Evolutionary conservation across 352 stramenopile species (phyloP), one percentile per base, ranked within the genome.

Genomic region (Phytophthora pini): DNA sequence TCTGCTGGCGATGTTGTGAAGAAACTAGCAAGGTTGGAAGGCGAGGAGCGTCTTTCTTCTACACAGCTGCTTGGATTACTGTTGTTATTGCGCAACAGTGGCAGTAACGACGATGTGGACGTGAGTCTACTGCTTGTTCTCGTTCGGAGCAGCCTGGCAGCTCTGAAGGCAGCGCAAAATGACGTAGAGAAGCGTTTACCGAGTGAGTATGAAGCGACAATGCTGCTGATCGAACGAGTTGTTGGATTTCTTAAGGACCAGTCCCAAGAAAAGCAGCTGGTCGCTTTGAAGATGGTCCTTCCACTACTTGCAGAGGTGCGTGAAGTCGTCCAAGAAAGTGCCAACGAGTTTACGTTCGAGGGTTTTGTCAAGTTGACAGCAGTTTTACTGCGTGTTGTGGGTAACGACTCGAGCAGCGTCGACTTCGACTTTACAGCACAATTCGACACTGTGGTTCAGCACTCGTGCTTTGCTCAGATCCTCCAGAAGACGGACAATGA

Each of bases 371-470:
- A 40, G 29, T 55, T 87, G 24, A 78, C 64, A 17, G 46, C 61
- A 11, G 61, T 69, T 13, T 61, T 87, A 8, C 46, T 89, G 8
- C 65, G 68, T 47, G 47, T 84, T 2, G 61, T 63, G 26, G 56
- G 46, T n/a, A 64, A 63, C 8, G 65, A 76, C 13, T 15, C 32
- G 3, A 55, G 29, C 12, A 36, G 39, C 5, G 29, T 61, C 29
- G 61, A 74, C n/a, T 84, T 74, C 49, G 64, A 82, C 34, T 87
- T 83, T 63, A 50, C 7, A 20, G 60, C 61, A 4, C 76, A 86
- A 40, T 68, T 87, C 22, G 36, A 68, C 4, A 68, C 27, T 10
- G 46, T 86, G 11, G 69, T 80, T 0, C 44, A 68, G 15, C 68
- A 77, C 24, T 20, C 51, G 27, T 63, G 64, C 20, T 87, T 89